Evolutionary conservation across 1,284 basidiomycete species (phyloP), one percentile per base, ranked within the genome.

Genomic region (Volvariella surrecta): DNA sequence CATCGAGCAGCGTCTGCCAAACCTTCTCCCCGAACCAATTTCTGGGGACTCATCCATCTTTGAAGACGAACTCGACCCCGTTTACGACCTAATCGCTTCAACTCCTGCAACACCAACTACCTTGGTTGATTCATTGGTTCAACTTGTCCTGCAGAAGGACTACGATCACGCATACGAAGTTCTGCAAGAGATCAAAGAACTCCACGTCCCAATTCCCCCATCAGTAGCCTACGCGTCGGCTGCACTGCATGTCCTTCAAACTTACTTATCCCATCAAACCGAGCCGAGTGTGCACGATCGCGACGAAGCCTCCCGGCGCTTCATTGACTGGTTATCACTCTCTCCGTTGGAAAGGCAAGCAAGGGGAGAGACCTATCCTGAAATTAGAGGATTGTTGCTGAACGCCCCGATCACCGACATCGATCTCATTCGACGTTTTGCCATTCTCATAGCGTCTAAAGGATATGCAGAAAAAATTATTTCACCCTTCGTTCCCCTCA

Each of bases 261-360:
- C 28, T 21, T 42, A 42, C 3, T 46, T 32, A 9, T 54, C 22
- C 24, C 24, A 6, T 6, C 24, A 28, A 11, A 11, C 11, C 6
- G 24, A 28, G 11, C 6, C 6, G 24, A 11, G 24, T 28, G 11
- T 28, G 6, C 24, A 6, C 6, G 24, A 11, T 11, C 6, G 24
- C 6, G 24, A 28, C 11, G 24, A 28, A 6, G 24, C 11, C 6
- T 28, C 6, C 24, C 6, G 11, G 11, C 45, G 49, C 24, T 62
- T 63, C 38, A 30, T 47, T 1, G 41, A 52, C 20, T 68, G 64
- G 64, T 52, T 69, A 30, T 54, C 54, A 1, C 55, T 61, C 10
- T 48, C 64, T 21, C 61, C 63, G 20, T 43, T 51, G 6, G 35
- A 37, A 8, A 15, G 40, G 19, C 13, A 18, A 30, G 11, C 39